These are phyloP conservation scores for Leucosporidium yakuticum DNA, from an alignment of 768 basidiomycete species.

Conservation along the genomic window DNA sequence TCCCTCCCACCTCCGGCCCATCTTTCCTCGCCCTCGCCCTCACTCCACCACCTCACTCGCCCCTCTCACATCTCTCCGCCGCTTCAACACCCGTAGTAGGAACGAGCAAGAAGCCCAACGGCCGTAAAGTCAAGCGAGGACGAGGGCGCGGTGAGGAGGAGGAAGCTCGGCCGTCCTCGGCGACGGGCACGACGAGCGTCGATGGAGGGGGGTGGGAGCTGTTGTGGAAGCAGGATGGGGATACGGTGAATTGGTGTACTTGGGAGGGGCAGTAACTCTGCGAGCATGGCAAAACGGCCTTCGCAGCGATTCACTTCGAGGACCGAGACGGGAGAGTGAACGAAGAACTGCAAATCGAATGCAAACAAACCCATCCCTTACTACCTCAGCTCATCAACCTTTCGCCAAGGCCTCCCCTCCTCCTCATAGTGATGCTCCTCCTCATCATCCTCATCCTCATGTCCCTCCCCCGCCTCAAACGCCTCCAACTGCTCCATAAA, in stretches of 20 bases:
- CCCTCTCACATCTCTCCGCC: slow-evolving; percentile 25
- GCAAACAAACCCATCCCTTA: no score
- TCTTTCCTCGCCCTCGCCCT: slow-evolving; percentile 19
- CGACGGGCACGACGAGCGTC: background rate
- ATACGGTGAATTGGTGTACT: slow-evolving; percentile 3
- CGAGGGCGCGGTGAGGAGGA: slow-evolving; percentile 31
- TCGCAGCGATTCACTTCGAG: no score
- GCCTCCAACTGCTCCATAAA: slow-evolving; percentile 14
- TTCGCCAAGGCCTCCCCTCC: background rate
- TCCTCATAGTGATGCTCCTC: background rate
- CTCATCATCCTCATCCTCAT: background rate
- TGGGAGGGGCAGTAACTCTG: slow-evolving; percentile 13
- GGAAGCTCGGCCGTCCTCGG: slow-evolving; percentile 7
- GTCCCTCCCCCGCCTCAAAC: background rate
- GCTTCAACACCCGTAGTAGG: slow-evolving; percentile 9
- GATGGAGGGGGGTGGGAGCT: slow-evolving; percentile 16
- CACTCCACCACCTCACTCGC: slow-evolving; percentile 17
- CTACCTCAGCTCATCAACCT: no score
- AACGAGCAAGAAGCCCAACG: slow-evolving; percentile 20
- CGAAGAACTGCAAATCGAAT: no score
- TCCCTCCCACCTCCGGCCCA: background rate
- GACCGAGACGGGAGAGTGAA: no score
- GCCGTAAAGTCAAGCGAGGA: slow-evolving; percentile 30
- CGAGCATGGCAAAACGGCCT: no score
- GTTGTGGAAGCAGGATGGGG: background rate